Evolutionary conservation across 108 stramenopile species (phyloP), one percentile per base, ranked within the genome.

Genomic region (Cylindrotheca closterium): DNA sequence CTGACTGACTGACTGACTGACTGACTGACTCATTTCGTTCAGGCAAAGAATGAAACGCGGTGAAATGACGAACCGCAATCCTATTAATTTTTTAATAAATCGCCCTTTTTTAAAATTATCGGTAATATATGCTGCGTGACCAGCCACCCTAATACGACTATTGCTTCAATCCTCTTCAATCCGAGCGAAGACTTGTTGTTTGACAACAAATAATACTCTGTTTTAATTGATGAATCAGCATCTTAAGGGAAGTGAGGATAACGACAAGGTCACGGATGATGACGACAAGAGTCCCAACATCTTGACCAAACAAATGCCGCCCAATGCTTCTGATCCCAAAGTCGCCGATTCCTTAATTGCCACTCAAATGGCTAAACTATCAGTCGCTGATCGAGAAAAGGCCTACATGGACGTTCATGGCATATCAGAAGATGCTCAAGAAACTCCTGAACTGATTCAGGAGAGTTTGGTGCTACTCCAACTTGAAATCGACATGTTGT

Each of bases 321-420:
- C 15, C 10, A 15, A 42, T 7, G 37, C 37, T 10, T 10, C 37
- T 7, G 15, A 42, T 15, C 10, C 37, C 10, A 15, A 42, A 42
- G 7, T 10, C 37, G 15, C 15, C 37, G 37, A 42, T 42, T 42
- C 37, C 10, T 7, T 42, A 15, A 42, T 42, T 42, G 37, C 37
- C 7, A 7, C 10, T 10, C 37, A 42, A 42, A 42, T 42, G 37
- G 7, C 37, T 42, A 10, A 10, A 15, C 15, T 42, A 15, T 42
- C 37, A 7, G 15, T 15, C 10, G 10, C 7, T 10, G 37, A 42
- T 42, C 7, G 60, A 2, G 60, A 60, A 48, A 60, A 47, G 19
- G 60, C 31, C 2, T 60, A 60, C 46, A 17, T 2, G 17, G 60
- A 60, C 10, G 26, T 60, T 28, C 60, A 60, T 28, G 60, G 60